These are phyloP conservation scores for Aspergillus fructus DNA, from an alignment of 2,329 filamentous ascomycete genomes.

Conservation along the genomic window DNA sequence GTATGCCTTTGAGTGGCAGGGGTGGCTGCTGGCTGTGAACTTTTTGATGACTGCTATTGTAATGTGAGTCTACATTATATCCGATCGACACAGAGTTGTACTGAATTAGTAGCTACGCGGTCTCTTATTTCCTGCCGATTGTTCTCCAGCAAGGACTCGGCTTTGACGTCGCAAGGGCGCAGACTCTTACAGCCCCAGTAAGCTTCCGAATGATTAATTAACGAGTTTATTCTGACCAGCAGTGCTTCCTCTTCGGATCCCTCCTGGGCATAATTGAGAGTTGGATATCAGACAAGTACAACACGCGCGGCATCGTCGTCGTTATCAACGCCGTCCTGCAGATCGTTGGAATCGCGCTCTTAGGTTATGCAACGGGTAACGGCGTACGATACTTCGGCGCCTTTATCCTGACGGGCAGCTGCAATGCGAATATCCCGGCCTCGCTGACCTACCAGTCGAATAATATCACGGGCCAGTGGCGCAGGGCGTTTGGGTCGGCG, in stretches of 20 bases:
- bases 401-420: constrained; percentile 1
- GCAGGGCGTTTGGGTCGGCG: constrained; percentile 18
- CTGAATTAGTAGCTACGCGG: constrained; percentile 10
- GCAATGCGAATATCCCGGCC: constrained; percentile 1
- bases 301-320: constrained; percentile 2
- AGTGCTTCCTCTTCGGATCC: constrained; percentile 10
- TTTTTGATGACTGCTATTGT: constrained; percentile 13
- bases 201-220: neutral
- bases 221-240: neutral
- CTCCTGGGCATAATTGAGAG: constrained; percentile 2
- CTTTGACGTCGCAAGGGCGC: constrained; percentile 15
- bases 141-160: constrained; percentile 14
- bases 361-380: constrained; percentile 6
- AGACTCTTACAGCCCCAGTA: constrained; percentile 17
- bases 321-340: constrained; percentile 6
- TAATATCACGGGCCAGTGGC: constrained; percentile 21
- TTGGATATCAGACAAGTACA: constrained; percentile 11
- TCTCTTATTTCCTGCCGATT: constrained; percentile 20
- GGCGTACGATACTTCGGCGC: constrained; percentile 7
- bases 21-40: constrained; percentile 12
- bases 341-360: constrained; percentile 1
- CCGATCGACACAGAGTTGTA: neutral
- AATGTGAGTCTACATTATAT: neutral
- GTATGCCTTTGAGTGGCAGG: constrained; percentile 14
- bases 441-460: constrained; percentile 17